Evolutionary conservation across 495 filamentous ascomycete genomes (phyloP).

Genomic region (Xylaria bambusicola): DNA sequence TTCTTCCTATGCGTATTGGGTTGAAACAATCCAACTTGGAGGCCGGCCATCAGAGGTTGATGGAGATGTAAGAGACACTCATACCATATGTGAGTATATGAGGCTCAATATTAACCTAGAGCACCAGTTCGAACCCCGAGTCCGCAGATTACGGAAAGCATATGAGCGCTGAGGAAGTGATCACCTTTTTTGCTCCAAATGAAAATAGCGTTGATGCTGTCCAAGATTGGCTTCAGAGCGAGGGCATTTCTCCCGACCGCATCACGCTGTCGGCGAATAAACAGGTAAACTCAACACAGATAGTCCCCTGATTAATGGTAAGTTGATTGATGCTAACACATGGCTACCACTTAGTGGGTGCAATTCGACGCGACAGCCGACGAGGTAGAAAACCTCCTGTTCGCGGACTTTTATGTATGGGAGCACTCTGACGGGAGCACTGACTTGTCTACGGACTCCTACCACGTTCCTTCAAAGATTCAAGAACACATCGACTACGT

Average conservation of each 20-base stretch:
- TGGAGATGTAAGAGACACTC: slow-evolving; percentile 32
- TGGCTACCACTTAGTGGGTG: slow-evolving; percentile 35
- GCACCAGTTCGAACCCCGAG: slow-evolving; percentile 72
- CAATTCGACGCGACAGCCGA: slow-evolving; percentile 56
- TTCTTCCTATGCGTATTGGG: slow-evolving; percentile 37
- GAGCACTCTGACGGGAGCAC: slow-evolving; percentile 40
- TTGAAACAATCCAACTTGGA: slow-evolving; percentile 36
- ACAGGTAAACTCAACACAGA: slow-evolving; percentile 23
- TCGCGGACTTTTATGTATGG: slow-evolving; percentile 57
- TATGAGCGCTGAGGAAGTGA: slow-evolving; percentile 48
- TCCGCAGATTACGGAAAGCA: slow-evolving; percentile 59
- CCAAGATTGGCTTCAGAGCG: slow-evolving; percentile 49
- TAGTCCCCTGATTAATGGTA: background rate
- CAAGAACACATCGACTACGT: slow-evolving; percentile 60
- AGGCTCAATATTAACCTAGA: slow-evolving; percentile 53
- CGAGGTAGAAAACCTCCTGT: slow-evolving; percentile 57
- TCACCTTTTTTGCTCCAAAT: slow-evolving; percentile 54
- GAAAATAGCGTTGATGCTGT: slow-evolving; percentile 45
- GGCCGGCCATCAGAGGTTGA: slow-evolving; percentile 31
- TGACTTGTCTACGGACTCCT: slow-evolving; percentile 41
- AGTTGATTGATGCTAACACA: slow-evolving; percentile 38
- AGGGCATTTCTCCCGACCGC: slow-evolving; percentile 48
- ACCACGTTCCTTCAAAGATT: slow-evolving; percentile 56
- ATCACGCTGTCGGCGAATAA: slow-evolving; percentile 20
- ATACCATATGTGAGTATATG: background rate